A percentile compares a stretch with the other conserved stretches of the same genome.
These are phyloP conservation scores for Pythium grandisporangium DNA, from an alignment of 352 stramenopile species.

Conservation along the genomic window DNA sequence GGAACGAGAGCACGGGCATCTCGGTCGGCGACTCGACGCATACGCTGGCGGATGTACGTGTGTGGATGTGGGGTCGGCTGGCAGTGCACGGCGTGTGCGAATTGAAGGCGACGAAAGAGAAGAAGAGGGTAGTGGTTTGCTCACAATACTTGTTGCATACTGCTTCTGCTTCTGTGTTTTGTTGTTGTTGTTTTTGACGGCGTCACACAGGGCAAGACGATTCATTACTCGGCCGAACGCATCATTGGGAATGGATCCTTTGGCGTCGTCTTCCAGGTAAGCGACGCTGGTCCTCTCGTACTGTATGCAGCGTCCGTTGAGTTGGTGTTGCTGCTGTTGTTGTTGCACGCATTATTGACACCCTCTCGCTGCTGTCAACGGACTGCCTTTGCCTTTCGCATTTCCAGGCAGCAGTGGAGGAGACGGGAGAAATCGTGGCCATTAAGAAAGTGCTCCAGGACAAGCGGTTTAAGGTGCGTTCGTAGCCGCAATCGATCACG, in stretches of 20 bases:
- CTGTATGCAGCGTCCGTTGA: too few relatives aligned
- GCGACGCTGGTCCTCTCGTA: neutral
- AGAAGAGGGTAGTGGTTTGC: too few relatives aligned
- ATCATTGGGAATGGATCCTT: constrained; percentile 99
- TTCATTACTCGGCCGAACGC: constrained; percentile 95
- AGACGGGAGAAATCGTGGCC: constrained; percentile 97
- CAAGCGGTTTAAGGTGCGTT: constrained; percentile 95
- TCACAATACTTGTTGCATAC: too few relatives aligned
- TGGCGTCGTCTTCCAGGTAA: constrained; percentile 96
- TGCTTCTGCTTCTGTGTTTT: constrained; percentile 4
- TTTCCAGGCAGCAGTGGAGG: constrained; percentile 91
- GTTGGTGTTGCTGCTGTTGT: neutral
- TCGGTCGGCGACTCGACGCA: constrained; percentile 73
- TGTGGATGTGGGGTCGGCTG: neutral
- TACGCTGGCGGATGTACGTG: constrained; percentile 69
- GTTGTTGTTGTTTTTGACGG: neutral
- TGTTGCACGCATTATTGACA: too few relatives aligned
- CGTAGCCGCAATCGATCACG: too few relatives aligned
- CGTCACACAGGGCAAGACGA: constrained; percentile 68
- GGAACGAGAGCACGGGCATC: constrained; percentile 80
- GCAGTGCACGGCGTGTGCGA: neutral
- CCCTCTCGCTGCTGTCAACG: too few relatives aligned
- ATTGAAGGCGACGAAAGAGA: neutral
- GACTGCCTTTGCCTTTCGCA: too few relatives aligned
- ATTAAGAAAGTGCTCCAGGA: constrained; percentile 99